phyloP scores from a whole-genome alignment of 2,329 filamentous ascomycete genomes.

The Neonectria hederae region DNA sequence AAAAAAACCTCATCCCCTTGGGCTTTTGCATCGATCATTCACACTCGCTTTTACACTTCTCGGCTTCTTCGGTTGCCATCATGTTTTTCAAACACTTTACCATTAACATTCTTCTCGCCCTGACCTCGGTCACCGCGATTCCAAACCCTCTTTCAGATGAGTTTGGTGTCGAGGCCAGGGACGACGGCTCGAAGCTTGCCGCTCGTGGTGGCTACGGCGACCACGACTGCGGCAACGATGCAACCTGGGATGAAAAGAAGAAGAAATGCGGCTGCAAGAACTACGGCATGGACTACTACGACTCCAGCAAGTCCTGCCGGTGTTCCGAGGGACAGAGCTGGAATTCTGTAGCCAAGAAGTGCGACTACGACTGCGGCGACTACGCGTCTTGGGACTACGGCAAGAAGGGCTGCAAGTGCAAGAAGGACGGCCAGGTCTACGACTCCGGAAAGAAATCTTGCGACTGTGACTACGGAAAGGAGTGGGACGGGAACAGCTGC shows the following conservation, averaged over 20 bases:
- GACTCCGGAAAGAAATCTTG: not conserved
- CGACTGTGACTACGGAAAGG: not conserved
- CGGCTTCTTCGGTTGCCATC: not conserved
- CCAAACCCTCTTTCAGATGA: not conserved
- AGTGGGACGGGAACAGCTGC: too few relatives aligned
- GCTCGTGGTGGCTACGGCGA: not conserved
- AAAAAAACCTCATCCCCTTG: not conserved
- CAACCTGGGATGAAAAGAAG: not conserved
- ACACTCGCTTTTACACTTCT: not conserved
- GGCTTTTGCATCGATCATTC: not conserved
- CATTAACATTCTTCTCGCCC: not conserved
- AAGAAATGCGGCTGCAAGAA: not conserved
- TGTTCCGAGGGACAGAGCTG: not conserved
- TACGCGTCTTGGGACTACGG: not conserved
- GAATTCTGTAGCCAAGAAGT: not conserved
- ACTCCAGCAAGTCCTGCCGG: not conserved
- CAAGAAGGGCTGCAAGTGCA: not conserved
- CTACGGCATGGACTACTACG: not conserved
- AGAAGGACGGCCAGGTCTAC: not conserved
- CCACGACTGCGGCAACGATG: not conserved
- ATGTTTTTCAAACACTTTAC: not conserved
- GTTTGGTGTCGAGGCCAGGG: not conserved
- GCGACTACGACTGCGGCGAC: not conserved
- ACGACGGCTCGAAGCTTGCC: not conserved
- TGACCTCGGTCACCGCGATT: not conserved